Percentiles rank a stretch among this genome's conserved stretches.
Conservation (phyloP, 2,329 filamentous ascomycete species). For the Endothia cerciana region DNA sequence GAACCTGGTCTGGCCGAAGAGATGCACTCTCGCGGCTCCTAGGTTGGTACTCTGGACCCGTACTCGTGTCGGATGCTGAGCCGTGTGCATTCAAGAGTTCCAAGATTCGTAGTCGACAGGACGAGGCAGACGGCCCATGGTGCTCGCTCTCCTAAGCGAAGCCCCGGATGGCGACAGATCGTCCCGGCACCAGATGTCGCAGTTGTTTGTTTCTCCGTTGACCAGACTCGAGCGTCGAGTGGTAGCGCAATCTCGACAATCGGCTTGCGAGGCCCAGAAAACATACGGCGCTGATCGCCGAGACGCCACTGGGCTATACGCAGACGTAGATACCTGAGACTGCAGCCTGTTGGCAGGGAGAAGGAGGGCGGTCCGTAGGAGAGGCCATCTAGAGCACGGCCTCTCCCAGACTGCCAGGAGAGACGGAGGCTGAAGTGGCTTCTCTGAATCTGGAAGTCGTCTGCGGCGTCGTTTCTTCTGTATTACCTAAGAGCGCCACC, state of each 20-base stretch:
- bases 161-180: slow-evolving; percentile 6
- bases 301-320: neutral
- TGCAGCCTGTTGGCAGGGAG: neutral
- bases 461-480: neutral
- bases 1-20: neutral
- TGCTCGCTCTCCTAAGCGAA: neutral
- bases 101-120: neutral
- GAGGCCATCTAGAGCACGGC: neutral
- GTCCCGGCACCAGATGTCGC: neutral
- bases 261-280: neutral
- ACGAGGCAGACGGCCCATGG: too few relatives aligned
- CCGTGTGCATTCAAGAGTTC: neutral
- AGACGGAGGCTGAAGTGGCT: neutral
- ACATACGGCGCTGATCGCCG: neutral
- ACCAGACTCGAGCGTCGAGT: neutral
- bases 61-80: neutral
- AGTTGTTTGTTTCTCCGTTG: neutral
- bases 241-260: neutral
- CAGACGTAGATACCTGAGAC: neutral
- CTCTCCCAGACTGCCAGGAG: neutral
- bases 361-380: neutral
- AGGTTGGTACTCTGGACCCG: neutral
- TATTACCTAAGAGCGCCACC: neutral
- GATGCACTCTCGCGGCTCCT: too few relatives aligned
- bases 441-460: neutral